Percentiles rank a stretch among this genome's conserved stretches.
Conservation (phyloP, 1,284 basidiomycete species). For the Cutaneotrichosporon mucoides region DNA sequence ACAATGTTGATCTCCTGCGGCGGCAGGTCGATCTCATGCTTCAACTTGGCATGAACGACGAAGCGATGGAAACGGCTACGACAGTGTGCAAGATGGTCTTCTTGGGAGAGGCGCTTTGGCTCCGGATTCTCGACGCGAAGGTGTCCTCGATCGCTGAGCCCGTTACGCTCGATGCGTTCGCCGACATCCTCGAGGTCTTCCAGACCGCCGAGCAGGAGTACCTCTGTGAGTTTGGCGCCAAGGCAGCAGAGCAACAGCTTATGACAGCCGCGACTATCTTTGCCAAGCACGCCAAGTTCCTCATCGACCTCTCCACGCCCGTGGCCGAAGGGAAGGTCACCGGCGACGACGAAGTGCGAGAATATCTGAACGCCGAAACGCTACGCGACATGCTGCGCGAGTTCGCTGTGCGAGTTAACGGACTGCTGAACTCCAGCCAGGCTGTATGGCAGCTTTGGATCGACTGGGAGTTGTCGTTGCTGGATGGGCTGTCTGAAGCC, state of each 20-base stretch:
- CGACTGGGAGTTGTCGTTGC: slow-evolving; percentile 67
- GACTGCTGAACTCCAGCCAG: slow-evolving; percentile 58
- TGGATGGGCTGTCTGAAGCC: slow-evolving; percentile 53
- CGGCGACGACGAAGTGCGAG: slow-evolving; percentile 46
- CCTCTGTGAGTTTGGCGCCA: slow-evolving; percentile 60
- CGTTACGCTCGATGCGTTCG: slow-evolving; percentile 51
- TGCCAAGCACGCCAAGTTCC: slow-evolving; percentile 63
- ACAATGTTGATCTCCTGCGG: slow-evolving; percentile 30
- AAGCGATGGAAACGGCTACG: slow-evolving; percentile 21
- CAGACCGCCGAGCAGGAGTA: slow-evolving; percentile 71
- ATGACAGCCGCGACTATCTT: slow-evolving; percentile 65
- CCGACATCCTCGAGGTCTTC: slow-evolving; percentile 63
- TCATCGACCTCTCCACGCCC: slow-evolving; percentile 58
- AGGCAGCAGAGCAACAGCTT: background rate
- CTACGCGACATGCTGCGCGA: slow-evolving; percentile 59
- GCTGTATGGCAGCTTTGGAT: slow-evolving; percentile 64
- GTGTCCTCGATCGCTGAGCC: slow-evolving; percentile 15
- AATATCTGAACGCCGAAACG: slow-evolving; percentile 51
- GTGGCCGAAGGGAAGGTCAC: background rate
- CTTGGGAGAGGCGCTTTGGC: slow-evolving; percentile 37
- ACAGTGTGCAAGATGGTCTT: slow-evolving; percentile 25
- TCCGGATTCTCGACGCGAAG: slow-evolving; percentile 27
- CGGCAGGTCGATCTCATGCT: slow-evolving; percentile 34
- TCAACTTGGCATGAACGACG: slow-evolving; percentile 24
- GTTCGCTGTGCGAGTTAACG: slow-evolving; percentile 57